phyloP scores from a whole-genome alignment of 2,329 filamentous ascomycete species.

The Arthrobotrys megalospora region DNA sequence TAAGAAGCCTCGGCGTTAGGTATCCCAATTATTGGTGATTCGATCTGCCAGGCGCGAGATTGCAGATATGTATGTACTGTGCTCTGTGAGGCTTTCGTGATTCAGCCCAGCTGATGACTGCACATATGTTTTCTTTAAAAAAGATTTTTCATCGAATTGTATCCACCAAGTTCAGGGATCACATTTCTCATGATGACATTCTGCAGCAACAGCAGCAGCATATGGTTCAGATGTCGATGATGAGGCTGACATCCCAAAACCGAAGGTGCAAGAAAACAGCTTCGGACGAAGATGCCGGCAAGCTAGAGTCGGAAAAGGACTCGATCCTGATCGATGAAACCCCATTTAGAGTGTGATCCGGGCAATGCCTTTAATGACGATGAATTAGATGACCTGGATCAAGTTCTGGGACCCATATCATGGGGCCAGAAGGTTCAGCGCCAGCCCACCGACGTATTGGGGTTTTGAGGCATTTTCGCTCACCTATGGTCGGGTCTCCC shows the following conservation, averaged over 20 bases:
- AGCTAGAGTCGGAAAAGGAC: slow-evolving; percentile 32
- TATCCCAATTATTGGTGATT: slow-evolving; percentile 20
- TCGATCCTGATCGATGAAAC: slow-evolving; percentile 14
- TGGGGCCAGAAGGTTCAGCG: slow-evolving; percentile 45
- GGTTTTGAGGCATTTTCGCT: slow-evolving; percentile 56
- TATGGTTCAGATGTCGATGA: slow-evolving; percentile 23
- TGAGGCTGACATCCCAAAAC: slow-evolving; percentile 51
- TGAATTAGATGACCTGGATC: slow-evolving; percentile 43
- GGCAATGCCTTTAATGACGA: slow-evolving; percentile 37
- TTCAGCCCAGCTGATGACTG: slow-evolving; percentile 47
- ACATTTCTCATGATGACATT: slow-evolving; percentile 60
- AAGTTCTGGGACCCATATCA: slow-evolving; percentile 48
- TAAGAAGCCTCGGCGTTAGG: slow-evolving; percentile 45
- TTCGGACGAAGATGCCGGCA: slow-evolving; percentile 60
- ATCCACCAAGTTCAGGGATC: slow-evolving; percentile 36
- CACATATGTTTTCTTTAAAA: background rate
- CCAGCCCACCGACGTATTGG: slow-evolving; percentile 39
- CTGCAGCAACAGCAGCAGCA: slow-evolving; percentile 44
- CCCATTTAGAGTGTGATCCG: slow-evolving; percentile 40
- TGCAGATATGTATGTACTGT: slow-evolving; percentile 26
- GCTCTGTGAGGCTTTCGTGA: slow-evolving; percentile 24
- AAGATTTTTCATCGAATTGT: slow-evolving; percentile 6
- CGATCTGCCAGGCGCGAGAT: slow-evolving; percentile 20
- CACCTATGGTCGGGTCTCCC: slow-evolving; percentile 35
- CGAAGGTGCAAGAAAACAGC: slow-evolving; percentile 27